Percentiles rank a stretch among this genome's conserved stretches.
Conservation (phyloP, 2,329 filamentous ascomycete genomes). For the Huntiella abstrusa region DNA sequence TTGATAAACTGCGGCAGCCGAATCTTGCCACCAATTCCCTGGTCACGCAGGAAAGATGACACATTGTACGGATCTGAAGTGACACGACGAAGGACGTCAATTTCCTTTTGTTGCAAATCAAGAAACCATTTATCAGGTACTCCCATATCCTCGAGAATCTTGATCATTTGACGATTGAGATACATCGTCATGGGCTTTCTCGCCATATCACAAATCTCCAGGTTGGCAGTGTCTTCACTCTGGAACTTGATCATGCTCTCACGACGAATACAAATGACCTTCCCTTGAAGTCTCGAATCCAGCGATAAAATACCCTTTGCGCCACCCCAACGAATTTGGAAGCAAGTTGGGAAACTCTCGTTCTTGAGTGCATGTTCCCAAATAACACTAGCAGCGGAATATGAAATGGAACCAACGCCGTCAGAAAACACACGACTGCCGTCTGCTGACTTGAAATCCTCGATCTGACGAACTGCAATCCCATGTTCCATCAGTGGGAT, state of each 20-base stretch:
- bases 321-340: slow-evolving; percentile 58
- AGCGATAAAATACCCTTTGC: slow-evolving; percentile 65
- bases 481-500: slow-evolving; percentile 27
- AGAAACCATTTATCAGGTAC: slow-evolving; percentile 41
- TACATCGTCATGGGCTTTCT: slow-evolving; percentile 48
- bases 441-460: slow-evolving; percentile 31
- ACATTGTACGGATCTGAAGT: slow-evolving; percentile 42
- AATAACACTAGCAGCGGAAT: slow-evolving; percentile 36
- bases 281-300: slow-evolving; percentile 39
- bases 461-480: slow-evolving; percentile 21
- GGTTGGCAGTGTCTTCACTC: slow-evolving; percentile 30
- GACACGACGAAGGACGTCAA: slow-evolving; percentile 39
- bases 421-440: slow-evolving; percentile 52
- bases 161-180: slow-evolving; percentile 66
- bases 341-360: slow-evolving; percentile 37
- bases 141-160: slow-evolving; percentile 65
- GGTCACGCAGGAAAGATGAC: slow-evolving; percentile 42
- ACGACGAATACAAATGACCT: slow-evolving; percentile 39
- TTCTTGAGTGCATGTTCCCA: slow-evolving; percentile 33
- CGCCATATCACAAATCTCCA: slow-evolving; percentile 56
- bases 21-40: slow-evolving; percentile 40
- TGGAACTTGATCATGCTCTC: slow-evolving; percentile 66
- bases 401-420: slow-evolving; percentile 58
- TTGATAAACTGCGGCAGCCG: slow-evolving; percentile 43
- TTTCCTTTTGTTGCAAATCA: slow-evolving; percentile 40